Evolutionary conservation across 345 rosid genomes (phyloP).

Genomic region (Turritis glabra): DNA sequence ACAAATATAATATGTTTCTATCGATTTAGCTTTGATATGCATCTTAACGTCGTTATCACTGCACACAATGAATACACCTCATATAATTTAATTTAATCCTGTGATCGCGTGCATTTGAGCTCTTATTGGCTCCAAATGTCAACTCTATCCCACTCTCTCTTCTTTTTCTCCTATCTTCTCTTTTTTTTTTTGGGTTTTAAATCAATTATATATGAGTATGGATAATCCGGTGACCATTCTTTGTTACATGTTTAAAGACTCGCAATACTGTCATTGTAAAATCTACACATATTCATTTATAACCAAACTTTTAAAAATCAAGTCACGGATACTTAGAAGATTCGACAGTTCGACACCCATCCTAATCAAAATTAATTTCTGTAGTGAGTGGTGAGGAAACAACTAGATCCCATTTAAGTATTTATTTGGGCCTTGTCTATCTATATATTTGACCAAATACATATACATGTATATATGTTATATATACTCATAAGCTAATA

Average conservation of each 20-base stretch:
- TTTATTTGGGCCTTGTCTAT: neutral
- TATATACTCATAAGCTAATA: neutral
- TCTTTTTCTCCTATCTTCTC: neutral
- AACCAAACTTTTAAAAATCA: neutral
- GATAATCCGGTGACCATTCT: neutral
- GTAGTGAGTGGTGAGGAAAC: neutral
- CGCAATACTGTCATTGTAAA: conserved; percentile 1
- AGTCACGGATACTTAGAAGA: conserved; percentile 22
- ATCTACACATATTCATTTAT: conserved; percentile 13
- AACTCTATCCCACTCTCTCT: conserved; percentile 13
- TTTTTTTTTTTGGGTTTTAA: neutral
- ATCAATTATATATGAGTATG: neutral
- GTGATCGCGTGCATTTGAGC: neutral
- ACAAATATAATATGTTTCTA: neutral
- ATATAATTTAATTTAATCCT: neutral
- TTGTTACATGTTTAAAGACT: neutral
- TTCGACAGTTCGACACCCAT: conserved; percentile 24
- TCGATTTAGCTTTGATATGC: neutral
- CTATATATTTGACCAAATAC: neutral
- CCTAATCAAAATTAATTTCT: neutral
- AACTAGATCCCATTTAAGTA: neutral
- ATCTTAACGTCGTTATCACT: conserved; percentile 13
- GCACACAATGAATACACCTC: conserved; percentile 1
- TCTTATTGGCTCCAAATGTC: conserved; percentile 25
- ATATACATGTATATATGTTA: neutral